Conservation (phyloP, 768 basidiomycete genomes). For the Sarcodon aspratus region DNA sequence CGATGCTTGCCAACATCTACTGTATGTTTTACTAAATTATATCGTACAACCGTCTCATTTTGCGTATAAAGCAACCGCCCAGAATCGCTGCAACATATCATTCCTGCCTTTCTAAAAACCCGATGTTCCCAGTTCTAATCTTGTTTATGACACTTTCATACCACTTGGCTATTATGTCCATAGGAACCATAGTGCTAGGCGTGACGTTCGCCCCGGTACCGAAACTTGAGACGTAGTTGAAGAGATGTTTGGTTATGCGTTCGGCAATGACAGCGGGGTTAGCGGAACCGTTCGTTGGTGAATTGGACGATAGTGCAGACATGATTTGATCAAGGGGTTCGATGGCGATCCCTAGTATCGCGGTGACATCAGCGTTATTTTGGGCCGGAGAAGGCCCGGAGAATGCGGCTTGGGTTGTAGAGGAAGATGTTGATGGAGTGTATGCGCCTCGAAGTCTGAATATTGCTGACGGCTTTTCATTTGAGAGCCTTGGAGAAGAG, state of each 20-base stretch:
- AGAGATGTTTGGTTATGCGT: conserved; percentile 58
- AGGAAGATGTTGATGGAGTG: conserved; percentile 17
- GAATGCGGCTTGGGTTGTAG: conserved; percentile 19
- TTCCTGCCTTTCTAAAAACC: neutral
- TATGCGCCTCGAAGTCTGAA: conserved; percentile 70
- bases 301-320: conserved; percentile 7
- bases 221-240: conserved; percentile 69
- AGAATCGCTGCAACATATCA: too few relatives aligned
- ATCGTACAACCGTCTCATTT: too few relatives aligned
- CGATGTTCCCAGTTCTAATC: neutral
- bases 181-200: conserved; percentile 44
- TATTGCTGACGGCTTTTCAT: conserved; percentile 83
- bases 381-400: conserved; percentile 14
- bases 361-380: conserved; percentile 38
- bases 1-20: too few relatives aligned
- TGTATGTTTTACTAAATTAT: too few relatives aligned
- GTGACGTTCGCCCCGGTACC: conserved; percentile 27
- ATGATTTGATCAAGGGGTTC: conserved; percentile 57
- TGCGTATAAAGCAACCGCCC: too few relatives aligned
- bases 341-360: conserved; percentile 69
- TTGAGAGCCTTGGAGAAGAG: conserved; percentile 52
- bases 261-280: conserved; percentile 46
- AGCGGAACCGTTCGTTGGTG: neutral
- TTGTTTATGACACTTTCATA: neutral
- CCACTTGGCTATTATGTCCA: conserved; percentile 19